Base-by-base conservation (phyloP, 2,329 filamentous ascomycete species). In the Paracamarosporium sp. region DNA sequence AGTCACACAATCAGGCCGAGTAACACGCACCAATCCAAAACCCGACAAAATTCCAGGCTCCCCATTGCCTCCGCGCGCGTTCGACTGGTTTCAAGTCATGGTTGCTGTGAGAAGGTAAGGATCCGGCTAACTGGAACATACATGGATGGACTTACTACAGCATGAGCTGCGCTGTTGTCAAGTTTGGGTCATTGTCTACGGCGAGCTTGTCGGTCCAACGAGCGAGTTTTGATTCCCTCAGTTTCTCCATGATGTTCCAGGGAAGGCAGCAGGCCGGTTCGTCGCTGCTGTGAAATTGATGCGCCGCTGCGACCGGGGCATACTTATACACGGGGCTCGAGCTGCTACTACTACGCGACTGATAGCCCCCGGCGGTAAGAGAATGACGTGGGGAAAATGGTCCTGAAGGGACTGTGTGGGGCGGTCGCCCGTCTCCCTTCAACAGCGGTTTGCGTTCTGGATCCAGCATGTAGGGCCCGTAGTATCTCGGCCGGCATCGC, bases 21-120 rank as follows among this genome's bases (percentile, higher is more conserved):
- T 15, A 44, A 41, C 5, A 11, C 55, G 22, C 9, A 74, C 73
- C 90, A 69, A 95, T 84, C 92, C 92, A 95, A 72, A 95, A 95
- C 13, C 87, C 90, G 38, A 96, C 90, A 73, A 93, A 97, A 76
- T 96, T 96, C 87, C 90, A 92, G 28, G 90, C 80, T 17, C 88
- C 88, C 93, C 93, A 97, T 84, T 91, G 86, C 53, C 93, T 87
- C 56, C 92, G 86, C 62, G 86, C 87, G 15, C 87, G 88, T 73
- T 96, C 92, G 50, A 97, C 92, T 55, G 66, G 28, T 3, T 35
- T 48, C 25, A 59, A 44, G 31, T 68, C 53, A 61, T 59, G 48
- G 33, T 59, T 59, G 33, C 57, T 59, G 36, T 12, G 30, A 13
- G 6, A 17, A 50, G 17, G 15, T 44, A 31, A 28, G 35, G 38